Evolutionary conservation across 805 yeast genomes (phyloP), one percentile per base, ranked within the genome.

Genomic region (Scheffersomyces ergatensis): DNA sequence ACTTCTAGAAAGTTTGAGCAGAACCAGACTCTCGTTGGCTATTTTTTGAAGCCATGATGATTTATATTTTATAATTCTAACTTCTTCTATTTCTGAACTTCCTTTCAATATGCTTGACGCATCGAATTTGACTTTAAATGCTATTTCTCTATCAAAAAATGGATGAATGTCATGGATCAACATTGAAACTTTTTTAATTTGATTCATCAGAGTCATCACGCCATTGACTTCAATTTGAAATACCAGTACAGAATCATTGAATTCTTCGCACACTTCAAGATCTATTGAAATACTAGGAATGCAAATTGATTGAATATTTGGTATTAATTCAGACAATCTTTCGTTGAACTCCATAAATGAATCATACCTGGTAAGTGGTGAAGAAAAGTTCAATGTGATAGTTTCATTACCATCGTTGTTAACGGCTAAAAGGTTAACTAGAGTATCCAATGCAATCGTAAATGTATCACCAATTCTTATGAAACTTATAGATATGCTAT

Each of bases 221-320:
- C 63, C 63, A 38, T 58, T 51, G 8, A 53, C 48, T 30, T 61
- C 65, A 18, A 62, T 39, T 27, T 48, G 47, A 23, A 39, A 34
- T 21, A 57, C 47, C 18, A 15, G 17, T 14, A 29, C 18, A 2
- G 40, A 37, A 4, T 53, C 54, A 25, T 48, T 34, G 13, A 29
- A 29, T 15, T 48, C 45, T 21, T 49, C 42, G 14, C 47, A 40
- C 2, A 46, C 45, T 20, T 44, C 39, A 6, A 61, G 23, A 32
- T 54, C 53, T 4, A 61, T 38, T 5, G 53, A 32, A 2, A 61
- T 39, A 11, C 39, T 47, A 3, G 66, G 62, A 25, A 57, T 43
- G 30, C 55, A 53, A n/a, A 51, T 48, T 18, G 48, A 35, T 17
- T 56, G 58, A 19, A 46, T 46, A 17, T 41, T 37, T 12, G 44